Evolutionary conservation across 2,329 filamentous ascomycete genomes (phyloP).

Genomic region (Aureobasidium namibiae): DNA sequence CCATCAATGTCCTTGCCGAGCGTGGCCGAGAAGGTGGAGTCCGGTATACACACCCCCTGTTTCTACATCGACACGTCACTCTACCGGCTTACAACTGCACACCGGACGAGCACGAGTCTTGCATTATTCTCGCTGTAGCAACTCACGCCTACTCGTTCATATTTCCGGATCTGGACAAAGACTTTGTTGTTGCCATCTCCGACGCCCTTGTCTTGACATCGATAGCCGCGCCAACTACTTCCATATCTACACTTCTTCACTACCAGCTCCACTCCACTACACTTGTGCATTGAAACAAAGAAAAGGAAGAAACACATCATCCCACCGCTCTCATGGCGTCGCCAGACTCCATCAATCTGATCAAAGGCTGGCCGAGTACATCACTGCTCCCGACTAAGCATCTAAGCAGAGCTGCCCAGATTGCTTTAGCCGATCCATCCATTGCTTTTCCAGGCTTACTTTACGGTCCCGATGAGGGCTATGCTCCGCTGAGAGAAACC

Average conservation of each 20-base stretch:
- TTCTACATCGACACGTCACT: neutral
- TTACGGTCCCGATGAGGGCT: slow-evolving; percentile 74
- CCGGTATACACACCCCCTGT: neutral
- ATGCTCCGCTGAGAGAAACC: slow-evolving; percentile 57
- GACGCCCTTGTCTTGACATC: neutral
- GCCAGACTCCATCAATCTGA: slow-evolving; percentile 48
- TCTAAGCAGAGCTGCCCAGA: slow-evolving; percentile 52
- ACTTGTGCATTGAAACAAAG: neutral
- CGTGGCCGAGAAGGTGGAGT: neutral
- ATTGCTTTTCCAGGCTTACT: slow-evolving; percentile 58
- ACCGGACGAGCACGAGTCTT: neutral
- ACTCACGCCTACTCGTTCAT: no score
- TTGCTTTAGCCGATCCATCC: slow-evolving; percentile 52
- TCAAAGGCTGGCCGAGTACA: slow-evolving; percentile 60
- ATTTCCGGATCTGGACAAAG: neutral
- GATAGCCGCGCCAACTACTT: neutral
- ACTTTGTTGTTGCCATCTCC: neutral
- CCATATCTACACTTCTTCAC: neutral
- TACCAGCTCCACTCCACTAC: neutral
- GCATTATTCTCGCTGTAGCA: neutral
- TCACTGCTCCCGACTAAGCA: slow-evolving; percentile 57
- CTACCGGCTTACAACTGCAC: neutral
- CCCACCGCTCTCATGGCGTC: neutral
- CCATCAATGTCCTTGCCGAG: slow-evolving; percentile 4
- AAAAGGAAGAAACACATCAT: no score